phyloP scores from a whole-genome alignment of 2,329 filamentous ascomycete species.

The Blastomyces parvus region DNA sequence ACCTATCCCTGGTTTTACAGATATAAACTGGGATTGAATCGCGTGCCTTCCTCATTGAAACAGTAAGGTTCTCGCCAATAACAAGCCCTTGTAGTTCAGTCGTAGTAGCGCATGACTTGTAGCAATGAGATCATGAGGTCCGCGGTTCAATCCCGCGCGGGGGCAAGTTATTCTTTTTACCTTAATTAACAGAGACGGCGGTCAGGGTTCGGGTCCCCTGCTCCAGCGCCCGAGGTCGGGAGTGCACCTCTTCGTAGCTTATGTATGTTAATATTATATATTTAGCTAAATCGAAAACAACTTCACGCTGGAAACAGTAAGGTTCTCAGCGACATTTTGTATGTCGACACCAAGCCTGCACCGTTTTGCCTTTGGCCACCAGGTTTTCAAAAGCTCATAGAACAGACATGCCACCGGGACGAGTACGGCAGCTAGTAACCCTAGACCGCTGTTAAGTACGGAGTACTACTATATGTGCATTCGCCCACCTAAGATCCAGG shows the following conservation, averaged over 20 bases:
- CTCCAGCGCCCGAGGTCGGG: too few relatives aligned
- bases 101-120: conserved; percentile 6
- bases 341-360: not conserved
- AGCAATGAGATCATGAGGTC: conserved; percentile 2
- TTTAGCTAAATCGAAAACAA: too few relatives aligned
- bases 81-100: conserved; percentile 1
- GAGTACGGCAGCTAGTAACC: not conserved
- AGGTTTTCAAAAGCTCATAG: not conserved
- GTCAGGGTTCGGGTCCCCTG: too few relatives aligned
- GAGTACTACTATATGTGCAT: not conserved
- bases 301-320: too few relatives aligned
- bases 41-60: too few relatives aligned
- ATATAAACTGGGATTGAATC: not conserved
- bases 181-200: too few relatives aligned
- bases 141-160: conserved; percentile 6
- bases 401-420: not conserved
- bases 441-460: not conserved
- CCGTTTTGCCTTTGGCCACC: not conserved
- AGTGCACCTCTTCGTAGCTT: too few relatives aligned
- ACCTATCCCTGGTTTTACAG: not conserved
- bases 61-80: too few relatives aligned
- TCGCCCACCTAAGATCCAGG: too few relatives aligned
- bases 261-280: too few relatives aligned
- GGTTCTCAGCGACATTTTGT: not conserved
- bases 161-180: not conserved